Conservation (phyloP, 2,329 filamentous ascomycete species). For the Monilinia vaccinii-corymbosi region DNA sequence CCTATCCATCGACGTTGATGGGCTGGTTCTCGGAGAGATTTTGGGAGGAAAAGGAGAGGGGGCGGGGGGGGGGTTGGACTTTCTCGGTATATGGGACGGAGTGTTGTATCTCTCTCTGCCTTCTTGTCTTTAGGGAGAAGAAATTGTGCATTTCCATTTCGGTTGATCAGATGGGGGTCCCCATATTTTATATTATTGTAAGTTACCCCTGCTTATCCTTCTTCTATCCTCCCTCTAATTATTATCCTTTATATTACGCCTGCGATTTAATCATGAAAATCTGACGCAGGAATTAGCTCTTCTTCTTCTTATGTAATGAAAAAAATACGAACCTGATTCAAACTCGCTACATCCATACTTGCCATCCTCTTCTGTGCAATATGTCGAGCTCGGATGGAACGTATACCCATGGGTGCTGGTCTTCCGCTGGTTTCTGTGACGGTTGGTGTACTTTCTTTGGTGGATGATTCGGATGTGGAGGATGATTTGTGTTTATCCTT, state of each 20-base stretch:
- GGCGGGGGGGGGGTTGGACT: too few species aligned
- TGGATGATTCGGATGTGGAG: slow-evolving; percentile 20
- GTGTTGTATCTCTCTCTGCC: too few species aligned
- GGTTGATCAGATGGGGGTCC: too few species aligned
- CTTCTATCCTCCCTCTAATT: neutral
- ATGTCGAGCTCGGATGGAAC: slow-evolving; percentile 68
- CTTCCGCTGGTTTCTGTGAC: slow-evolving; percentile 34
- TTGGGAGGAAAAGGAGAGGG: too few species aligned
- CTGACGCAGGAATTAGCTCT: slow-evolving; percentile 30
- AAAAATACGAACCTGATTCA: slow-evolving; percentile 55
- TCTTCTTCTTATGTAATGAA: neutral
- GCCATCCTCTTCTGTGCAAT: slow-evolving; percentile 85
- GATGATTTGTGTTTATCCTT: slow-evolving; percentile 35
- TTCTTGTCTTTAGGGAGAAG: too few species aligned
- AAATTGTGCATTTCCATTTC: too few species aligned
- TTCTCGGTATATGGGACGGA: too few species aligned
- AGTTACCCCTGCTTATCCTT: too few species aligned
- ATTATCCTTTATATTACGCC: slow-evolving; percentile 13
- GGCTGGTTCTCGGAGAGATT: too few species aligned
- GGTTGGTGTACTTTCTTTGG: slow-evolving; percentile 22
- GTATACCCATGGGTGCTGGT: slow-evolving; percentile 46
- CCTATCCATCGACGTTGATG: too few species aligned
- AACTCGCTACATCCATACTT: slow-evolving; percentile 66
- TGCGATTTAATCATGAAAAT: slow-evolving; percentile 60
- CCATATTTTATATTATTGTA: too few species aligned